Percentiles rank a stretch among this genome's conserved stretches.
These are phyloP conservation scores for Litsea cubeba DNA, from an alignment of 164 flowering plant genomes.

Conservation along the genomic window DNA sequence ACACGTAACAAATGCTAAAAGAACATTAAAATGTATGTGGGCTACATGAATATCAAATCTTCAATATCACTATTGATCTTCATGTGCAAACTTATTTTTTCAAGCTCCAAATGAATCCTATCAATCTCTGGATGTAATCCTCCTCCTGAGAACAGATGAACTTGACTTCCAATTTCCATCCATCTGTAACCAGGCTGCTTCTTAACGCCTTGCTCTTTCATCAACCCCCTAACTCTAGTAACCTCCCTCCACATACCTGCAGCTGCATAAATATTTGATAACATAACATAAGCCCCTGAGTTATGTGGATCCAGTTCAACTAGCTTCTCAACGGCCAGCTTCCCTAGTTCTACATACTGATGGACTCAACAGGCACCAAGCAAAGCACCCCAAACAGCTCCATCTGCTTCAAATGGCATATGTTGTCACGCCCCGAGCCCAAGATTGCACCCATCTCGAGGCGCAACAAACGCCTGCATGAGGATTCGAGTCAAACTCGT, in stretches of 20 bases:
- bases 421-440: too few species aligned
- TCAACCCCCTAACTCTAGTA: conserved; percentile 33
- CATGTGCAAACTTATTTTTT: conserved; percentile 29
- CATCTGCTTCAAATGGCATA: conserved; percentile 35
- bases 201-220: conserved; percentile 42
- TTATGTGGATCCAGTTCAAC: conserved; percentile 37
- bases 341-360: conserved; percentile 41
- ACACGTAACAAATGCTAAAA: not conserved
- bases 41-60: not conserved
- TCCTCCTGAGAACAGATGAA: conserved; percentile 43
- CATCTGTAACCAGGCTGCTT: conserved; percentile 50
- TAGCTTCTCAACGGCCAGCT: conserved; percentile 37
- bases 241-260: conserved; percentile 43
- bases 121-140: conserved; percentile 42
- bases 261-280: conserved; percentile 45
- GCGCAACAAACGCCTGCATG: too few species aligned
- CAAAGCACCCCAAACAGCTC: conserved; percentile 37
- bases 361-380: conserved; percentile 33
- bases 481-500: too few species aligned
- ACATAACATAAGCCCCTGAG: conserved; percentile 34
- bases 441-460: too few species aligned
- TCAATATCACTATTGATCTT: conserved; percentile 6
- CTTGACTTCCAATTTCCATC: conserved; percentile 36
- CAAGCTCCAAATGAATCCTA: conserved; percentile 28
- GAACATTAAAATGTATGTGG: not conserved